These are phyloP conservation scores for Hordeum pubiflorum DNA, from an alignment of 202 grass and related monocot species.

Conservation along the genomic window DNA sequence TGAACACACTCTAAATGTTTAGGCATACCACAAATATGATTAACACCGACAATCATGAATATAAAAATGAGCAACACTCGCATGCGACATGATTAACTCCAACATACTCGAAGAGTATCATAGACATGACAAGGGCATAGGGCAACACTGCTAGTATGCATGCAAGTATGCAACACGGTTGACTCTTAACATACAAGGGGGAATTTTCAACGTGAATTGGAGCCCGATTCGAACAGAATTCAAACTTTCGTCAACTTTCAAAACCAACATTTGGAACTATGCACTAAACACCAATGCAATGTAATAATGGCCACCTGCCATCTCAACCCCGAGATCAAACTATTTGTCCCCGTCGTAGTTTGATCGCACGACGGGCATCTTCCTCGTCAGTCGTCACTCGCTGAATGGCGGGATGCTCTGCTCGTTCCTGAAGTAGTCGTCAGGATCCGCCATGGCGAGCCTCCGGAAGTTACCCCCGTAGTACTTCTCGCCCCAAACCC, in stretches of 20 bases:
- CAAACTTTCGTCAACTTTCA: background rate
- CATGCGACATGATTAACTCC: too few species aligned
- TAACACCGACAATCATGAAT: too few species aligned
- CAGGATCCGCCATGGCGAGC: background rate
- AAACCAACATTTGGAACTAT: background rate
- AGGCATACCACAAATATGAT: too few species aligned
- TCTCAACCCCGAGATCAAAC: background rate
- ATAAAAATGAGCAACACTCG: too few species aligned
- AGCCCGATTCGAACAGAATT: background rate
- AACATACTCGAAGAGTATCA: too few species aligned
- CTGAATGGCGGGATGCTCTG: background rate
- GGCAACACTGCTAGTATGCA: background rate
- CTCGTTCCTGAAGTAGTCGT: background rate
- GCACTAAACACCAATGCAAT: background rate
- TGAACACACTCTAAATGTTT: too few species aligned
- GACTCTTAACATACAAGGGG: background rate
- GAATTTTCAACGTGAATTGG: background rate
- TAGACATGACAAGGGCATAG: too few species aligned
- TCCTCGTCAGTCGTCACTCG: background rate
- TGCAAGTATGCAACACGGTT: background rate
- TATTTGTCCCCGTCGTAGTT: background rate
- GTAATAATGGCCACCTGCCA: background rate
- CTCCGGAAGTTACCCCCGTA: background rate
- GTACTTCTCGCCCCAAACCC: background rate
- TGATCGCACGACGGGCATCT: background rate